A percentile compares a stretch with the other conserved stretches of the same genome.
Evolutionary conservation across 202 grass and related monocot species (phyloP).

Genomic region (Hordeum pubiflorum): DNA sequence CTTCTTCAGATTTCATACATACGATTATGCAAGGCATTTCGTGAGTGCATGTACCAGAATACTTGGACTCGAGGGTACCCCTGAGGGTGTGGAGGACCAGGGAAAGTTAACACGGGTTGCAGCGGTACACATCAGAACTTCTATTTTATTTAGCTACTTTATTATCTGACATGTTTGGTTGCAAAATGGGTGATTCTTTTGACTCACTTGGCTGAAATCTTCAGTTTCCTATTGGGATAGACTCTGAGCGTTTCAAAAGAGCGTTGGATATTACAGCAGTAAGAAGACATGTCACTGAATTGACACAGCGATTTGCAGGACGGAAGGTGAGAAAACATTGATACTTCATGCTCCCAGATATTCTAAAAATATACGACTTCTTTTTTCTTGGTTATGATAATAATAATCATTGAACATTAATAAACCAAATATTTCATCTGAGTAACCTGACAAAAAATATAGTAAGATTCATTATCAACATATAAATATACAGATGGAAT

Average conservation of each 20-base stretch:
- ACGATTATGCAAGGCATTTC: constrained; percentile 98
- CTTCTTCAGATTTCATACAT: constrained; percentile 85
- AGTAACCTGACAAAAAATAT: background rate
- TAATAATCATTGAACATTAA: background rate
- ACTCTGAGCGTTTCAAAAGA: constrained; percentile 94
- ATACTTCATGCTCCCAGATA: background rate
- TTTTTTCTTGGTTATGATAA: background rate
- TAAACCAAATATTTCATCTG: background rate
- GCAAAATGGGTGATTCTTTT: constrained; percentile 28
- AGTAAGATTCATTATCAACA: background rate
- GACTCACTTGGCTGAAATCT: constrained; percentile 50
- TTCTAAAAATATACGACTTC: background rate
- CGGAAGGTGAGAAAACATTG: constrained; percentile 58
- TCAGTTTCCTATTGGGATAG: constrained; percentile 99
- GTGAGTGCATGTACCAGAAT: constrained; percentile 98
- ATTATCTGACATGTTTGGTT: constrained; percentile 25
- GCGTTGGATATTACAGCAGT: constrained; percentile 79
- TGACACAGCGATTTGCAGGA: constrained; percentile 66
- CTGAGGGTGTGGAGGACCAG: constrained; percentile 97
- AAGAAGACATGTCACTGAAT: constrained; percentile 69
- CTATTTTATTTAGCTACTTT: constrained; percentile 10
- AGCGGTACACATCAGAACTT: constrained; percentile 51
- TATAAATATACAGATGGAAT: background rate
- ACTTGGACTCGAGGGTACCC: constrained; percentile 94
- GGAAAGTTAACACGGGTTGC: constrained; percentile 89